Base-by-base conservation (phyloP, 441 rosid genomes). In the Daphne laureola region DNA sequence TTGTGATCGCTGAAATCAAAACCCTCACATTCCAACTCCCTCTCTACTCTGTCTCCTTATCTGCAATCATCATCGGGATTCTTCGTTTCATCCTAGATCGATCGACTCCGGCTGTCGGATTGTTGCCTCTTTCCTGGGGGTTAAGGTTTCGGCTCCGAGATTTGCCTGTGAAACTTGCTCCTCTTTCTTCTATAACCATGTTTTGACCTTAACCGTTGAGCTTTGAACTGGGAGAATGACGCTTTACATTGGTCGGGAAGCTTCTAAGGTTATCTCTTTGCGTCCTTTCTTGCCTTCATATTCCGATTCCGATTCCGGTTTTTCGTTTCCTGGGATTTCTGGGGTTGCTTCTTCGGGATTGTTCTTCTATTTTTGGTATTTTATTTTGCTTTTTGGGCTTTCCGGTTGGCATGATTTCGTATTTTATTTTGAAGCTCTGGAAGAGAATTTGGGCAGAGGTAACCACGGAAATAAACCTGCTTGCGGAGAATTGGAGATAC, bases 241-340 rank as follows among this genome's bases (percentile, higher is more conserved):
- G 75, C 68, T 85, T 82, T 87, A 86, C 82, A 81, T 93, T 75
- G 82, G 93, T 62, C 96, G 99, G 58, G 96, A 93, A 77, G 87
- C 99, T 85, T 87, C 99, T 3, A 90, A 90, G 99, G 98, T 89
- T 55, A 46, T 17, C 44, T 0, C 21, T 46, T 27, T 4, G 27
- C 25, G n/a, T n/a, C 15, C 7, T 42, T 58, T 15, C 13, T 1
- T 3, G 57, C 55, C 23, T 12, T 44, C 15, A 16, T 18, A 21
- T 49, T 45, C 59, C 41, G 31, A 8, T 43, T n/a, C 23, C 1
- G 43, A 12, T 49, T 2, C 14, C n/a, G 45, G 8, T 14, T 55
- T 40, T 8, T 47, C 36, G 25, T 44, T 17, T 13, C 15, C 48
- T 55, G 47, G 44, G 46, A 14, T 17, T 6, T 31, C 9, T 7